Base-by-base conservation (phyloP, 768 basidiomycete genomes). In the Kwoniella sp. region DNA sequence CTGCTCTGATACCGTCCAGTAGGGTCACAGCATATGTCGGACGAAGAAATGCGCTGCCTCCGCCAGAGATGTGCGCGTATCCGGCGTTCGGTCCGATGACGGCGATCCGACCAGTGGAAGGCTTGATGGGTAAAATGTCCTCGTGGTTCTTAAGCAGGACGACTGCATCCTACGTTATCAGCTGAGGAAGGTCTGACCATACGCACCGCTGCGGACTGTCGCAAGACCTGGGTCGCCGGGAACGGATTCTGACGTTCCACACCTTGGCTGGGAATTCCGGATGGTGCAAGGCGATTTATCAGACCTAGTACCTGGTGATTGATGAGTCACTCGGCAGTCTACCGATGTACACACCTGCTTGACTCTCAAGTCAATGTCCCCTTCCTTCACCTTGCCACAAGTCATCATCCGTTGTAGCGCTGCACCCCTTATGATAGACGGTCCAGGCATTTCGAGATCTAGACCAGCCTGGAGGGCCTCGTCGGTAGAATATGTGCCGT, bases 11-110 rank as follows among this genome's bases (percentile, higher is more conserved):
- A 5, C 83, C 85, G 20, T 83, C 79, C 57, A 77, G 82, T 2
- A 85, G 85, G 4, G 80, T 80, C 20, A 84, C 76, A 31, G 81
- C 77, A 73, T 85, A 86, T 3, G 83, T 84, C 3, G 86, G 76
- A 57, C 81, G 84, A 44, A 89, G 77, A 2, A 81, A 78, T 3
- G 83, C 83, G 12, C 84, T 84, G n/a, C 86, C 86, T 19, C 87
- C 86, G 20, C 87, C 87, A 17, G 62, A 60, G 27, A 57, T 51
- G 3, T 53, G 50, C 10, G 61, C 56, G 14, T 63, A 34, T 23
- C 63, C 60, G 17, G 74, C 74, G 50, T 74, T 64, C 12, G 47
- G 46, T 2, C 87, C 87, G 26, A 88, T 77, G 38, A 89, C 81
- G 0, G 86, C 85, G 28, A 88, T 76, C 71, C 83, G 86, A 41